Evolutionary conservation across 2,329 filamentous ascomycete species (phyloP).

Genomic region (Juglanconis sp.): DNA sequence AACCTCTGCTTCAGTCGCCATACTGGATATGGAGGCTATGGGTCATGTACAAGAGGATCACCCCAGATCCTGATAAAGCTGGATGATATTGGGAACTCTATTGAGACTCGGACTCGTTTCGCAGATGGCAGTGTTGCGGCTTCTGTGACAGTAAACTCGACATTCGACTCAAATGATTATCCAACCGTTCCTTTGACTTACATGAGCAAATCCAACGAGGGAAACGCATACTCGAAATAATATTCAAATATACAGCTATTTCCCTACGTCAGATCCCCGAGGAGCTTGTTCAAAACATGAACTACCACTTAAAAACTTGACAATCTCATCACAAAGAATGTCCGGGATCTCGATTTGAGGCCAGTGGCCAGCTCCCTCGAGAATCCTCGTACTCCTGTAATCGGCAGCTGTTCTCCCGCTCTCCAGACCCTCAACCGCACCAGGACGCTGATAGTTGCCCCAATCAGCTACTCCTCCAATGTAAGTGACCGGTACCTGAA

Average conservation of each 20-base stretch:
- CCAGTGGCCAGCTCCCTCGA: constrained; percentile 67
- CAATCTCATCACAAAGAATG: not conserved
- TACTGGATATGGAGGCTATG: constrained; percentile 68
- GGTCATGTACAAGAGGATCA: constrained; percentile 59
- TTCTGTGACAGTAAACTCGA: constrained; percentile 53
- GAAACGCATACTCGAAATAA: not conserved
- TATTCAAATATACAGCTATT: not conserved
- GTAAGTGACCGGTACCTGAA: constrained; percentile 59
- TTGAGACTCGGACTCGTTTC: constrained; percentile 59
- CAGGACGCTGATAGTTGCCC: constrained; percentile 66
- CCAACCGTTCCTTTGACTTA: constrained; percentile 1
- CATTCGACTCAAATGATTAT: constrained; percentile 31
- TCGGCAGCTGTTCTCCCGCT: constrained; percentile 49
- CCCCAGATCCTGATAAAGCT: constrained; percentile 52
- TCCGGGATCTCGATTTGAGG: constrained; percentile 39
- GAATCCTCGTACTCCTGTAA: constrained; percentile 49
- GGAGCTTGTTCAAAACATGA: not conserved
- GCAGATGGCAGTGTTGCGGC: constrained; percentile 53
- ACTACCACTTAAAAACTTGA: not conserved
- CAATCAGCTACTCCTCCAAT: constrained; percentile 63
- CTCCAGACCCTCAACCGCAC: constrained; percentile 51
- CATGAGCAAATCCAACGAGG: not conserved
- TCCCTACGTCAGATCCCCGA: not conserved
- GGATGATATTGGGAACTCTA: constrained; percentile 31
- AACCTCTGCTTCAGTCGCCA: constrained; percentile 54